Percentiles rank a stretch among this genome's conserved stretches.
Evolutionary conservation across 2,329 filamentous ascomycete species (phyloP).

Genomic region (Tolypocladium amazonense): DNA sequence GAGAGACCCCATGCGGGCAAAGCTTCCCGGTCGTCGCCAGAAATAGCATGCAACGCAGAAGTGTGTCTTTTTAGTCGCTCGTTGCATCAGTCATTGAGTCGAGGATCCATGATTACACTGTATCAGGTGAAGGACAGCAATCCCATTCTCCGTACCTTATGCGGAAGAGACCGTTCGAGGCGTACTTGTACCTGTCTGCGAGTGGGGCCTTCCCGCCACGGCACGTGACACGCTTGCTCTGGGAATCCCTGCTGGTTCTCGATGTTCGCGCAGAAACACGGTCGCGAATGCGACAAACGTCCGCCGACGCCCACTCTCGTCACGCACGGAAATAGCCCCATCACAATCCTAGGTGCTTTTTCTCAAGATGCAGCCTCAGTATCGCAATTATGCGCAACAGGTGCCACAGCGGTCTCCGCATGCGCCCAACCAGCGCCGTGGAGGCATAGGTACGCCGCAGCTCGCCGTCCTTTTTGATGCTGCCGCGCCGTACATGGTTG

Average conservation of each 20-base stretch:
- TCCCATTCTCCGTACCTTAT: too few species aligned
- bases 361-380: conserved; percentile 40
- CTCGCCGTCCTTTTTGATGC: background rate
- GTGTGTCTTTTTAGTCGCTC: too few species aligned
- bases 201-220: background rate
- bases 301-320: background rate
- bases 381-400: conserved; percentile 40
- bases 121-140: too few species aligned
- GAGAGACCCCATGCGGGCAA: too few species aligned
- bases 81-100: too few species aligned
- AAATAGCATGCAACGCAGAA: too few species aligned
- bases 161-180: too few species aligned
- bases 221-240: background rate
- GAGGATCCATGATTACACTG: too few species aligned
- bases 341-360: background rate
- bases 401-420: conserved; percentile 38
- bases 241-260: background rate
- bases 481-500: background rate
- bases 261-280: background rate
- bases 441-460: conserved; percentile 37
- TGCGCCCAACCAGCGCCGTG: conserved; percentile 36
- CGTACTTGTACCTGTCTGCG: background rate
- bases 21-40: too few species aligned
- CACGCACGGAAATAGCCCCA: background rate
- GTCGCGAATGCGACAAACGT: background rate